phyloP scores from a whole-genome alignment of 495 filamentous ascomycete genomes.

The Chaetomium fimeti region DNA sequence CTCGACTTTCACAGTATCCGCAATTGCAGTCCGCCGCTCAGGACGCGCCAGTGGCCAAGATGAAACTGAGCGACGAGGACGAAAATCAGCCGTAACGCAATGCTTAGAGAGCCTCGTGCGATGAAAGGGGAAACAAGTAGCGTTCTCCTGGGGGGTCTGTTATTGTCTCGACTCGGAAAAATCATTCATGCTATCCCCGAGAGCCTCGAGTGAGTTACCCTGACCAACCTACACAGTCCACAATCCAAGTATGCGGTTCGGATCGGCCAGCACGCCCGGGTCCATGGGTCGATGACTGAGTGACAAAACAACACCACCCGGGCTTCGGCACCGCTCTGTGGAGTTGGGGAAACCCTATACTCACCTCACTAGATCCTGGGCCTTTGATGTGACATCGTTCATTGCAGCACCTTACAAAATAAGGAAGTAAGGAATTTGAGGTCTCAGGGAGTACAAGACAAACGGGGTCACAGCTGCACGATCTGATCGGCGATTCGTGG shows the following conservation, averaged over 20 bases:
- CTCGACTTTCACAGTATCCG: no score
- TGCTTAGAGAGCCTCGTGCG: background rate
- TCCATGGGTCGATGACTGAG: background rate
- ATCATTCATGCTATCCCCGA: background rate
- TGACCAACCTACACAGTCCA: background rate
- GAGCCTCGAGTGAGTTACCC: background rate
- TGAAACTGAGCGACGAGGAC: background rate
- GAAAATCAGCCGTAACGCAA: background rate
- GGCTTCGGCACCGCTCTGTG: background rate
- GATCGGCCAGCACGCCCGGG: background rate
- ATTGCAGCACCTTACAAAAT: background rate
- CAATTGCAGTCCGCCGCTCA: no score
- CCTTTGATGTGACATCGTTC: constrained; percentile 8
- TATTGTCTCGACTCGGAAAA: background rate
- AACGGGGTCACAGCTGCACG: background rate
- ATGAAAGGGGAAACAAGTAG: background rate
- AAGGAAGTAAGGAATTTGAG: background rate
- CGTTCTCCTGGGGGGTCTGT: background rate
- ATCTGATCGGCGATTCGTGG: constrained; percentile 7
- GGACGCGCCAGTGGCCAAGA: background rate
- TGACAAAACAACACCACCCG: background rate
- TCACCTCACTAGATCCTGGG: background rate
- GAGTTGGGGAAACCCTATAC: background rate
- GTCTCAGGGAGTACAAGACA: background rate
- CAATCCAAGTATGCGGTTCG: background rate